Evolutionary conservation across 257 asterid species (phyloP).

Genomic region (Misopates orontium): DNA sequence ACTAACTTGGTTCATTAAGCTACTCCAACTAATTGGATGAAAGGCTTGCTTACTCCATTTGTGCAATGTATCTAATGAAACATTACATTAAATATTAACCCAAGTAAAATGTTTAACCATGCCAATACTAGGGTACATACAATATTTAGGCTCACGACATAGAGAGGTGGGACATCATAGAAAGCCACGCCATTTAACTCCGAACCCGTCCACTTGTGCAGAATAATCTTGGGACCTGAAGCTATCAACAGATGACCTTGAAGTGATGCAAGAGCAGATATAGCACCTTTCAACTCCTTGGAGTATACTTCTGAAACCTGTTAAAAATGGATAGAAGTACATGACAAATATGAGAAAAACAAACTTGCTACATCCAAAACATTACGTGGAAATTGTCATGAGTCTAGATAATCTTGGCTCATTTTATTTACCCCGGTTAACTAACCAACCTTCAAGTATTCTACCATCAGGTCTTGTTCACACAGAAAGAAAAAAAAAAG

Average conservation of each 20-base stretch:
- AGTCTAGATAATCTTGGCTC: slow-evolving; percentile 19
- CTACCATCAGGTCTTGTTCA: no score
- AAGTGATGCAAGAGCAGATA: slow-evolving; percentile 95
- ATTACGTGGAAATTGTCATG: slow-evolving; percentile 13
- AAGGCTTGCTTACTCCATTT: no score
- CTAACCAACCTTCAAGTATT: no score
- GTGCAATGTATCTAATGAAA: neutral
- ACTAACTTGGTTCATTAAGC: no score
- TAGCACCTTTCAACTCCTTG: slow-evolving; percentile 98
- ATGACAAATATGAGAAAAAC: slow-evolving; percentile 17
- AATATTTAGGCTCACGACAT: slow-evolving; percentile 96
- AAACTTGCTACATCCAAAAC: slow-evolving; percentile 18
- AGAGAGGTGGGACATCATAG: slow-evolving; percentile 91
- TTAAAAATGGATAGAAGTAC: slow-evolving; percentile 19
- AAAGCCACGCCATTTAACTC: slow-evolving; percentile 90
- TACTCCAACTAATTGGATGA: no score
- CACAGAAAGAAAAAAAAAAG: no score
- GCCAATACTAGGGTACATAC: slow-evolving; percentile 46
- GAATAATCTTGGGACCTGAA: slow-evolving; percentile 90
- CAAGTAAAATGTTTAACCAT: slow-evolving; percentile 14
- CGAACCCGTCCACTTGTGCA: slow-evolving; percentile 96
- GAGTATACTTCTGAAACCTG: slow-evolving; percentile 89
- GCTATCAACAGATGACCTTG: slow-evolving; percentile 94
- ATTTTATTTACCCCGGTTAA: no score
- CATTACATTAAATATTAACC: neutral